Conservation (phyloP, 305 asterid species). For the Rubia occidens region DNA sequence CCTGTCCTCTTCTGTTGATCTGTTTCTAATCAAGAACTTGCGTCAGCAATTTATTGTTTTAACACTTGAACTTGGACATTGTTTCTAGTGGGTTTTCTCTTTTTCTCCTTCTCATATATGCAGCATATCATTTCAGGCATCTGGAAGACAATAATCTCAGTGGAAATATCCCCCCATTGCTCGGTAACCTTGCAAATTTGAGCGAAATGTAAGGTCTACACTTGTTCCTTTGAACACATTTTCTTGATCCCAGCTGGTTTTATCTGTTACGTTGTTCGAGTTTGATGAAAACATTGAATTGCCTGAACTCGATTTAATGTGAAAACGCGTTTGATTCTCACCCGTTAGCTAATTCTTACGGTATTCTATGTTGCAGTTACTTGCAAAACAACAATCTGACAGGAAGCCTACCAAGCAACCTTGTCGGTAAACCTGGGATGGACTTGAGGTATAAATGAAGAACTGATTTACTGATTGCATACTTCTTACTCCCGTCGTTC, state of each 20-base stretch:
- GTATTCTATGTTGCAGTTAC: constrained; percentile 33
- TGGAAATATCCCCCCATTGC: constrained; percentile 57
- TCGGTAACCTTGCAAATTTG: constrained; percentile 45
- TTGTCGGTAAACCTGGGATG: constrained; percentile 40
- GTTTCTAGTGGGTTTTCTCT: not conserved
- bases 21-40: not conserved
- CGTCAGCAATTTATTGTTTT: not conserved
- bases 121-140: constrained; percentile 45
- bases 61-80: not conserved
- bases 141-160: constrained; percentile 58
- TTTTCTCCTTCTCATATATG: constrained; percentile 5
- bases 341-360: constrained; percentile 1
- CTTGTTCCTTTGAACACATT: not conserved
- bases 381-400: constrained; percentile 73
- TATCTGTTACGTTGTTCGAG: not conserved
- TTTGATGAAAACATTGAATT: not conserved
- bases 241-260: not conserved
- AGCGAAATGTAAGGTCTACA: constrained; percentile 58
- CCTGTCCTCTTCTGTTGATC: not conserved
- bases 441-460: constrained; percentile 35
- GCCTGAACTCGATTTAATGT: not conserved
- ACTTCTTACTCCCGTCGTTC: not conserved
- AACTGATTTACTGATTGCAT: not conserved
- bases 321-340: not conserved
- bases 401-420: constrained; percentile 58